phyloP scores from a whole-genome alignment of 768 basidiomycete species.

The Cyclocybe cylindracea region DNA sequence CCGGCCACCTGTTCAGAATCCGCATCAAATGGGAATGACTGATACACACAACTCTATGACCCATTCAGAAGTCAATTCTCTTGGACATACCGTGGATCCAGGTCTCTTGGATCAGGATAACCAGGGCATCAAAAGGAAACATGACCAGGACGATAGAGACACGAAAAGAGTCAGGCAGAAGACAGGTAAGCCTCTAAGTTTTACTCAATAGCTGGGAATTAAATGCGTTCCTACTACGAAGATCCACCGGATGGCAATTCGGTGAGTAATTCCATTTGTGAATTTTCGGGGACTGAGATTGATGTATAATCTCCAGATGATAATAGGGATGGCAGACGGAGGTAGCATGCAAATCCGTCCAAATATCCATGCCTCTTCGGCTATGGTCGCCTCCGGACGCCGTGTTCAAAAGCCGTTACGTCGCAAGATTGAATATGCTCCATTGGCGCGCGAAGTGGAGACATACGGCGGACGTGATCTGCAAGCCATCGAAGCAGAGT shows the following conservation, averaged over 20 bases:
- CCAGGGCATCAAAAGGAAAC: conserved; percentile 73
- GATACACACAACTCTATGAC: conserved; percentile 25
- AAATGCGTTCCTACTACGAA: neutral
- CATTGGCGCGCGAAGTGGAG: conserved; percentile 73
- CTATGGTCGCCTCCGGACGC: conserved; percentile 32
- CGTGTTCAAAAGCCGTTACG: conserved; percentile 55
- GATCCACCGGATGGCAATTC: conserved; percentile 48
- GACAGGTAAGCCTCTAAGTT: conserved; percentile 51
- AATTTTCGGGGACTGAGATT: conserved; percentile 6
- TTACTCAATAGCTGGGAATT: neutral
- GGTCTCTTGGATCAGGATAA: conserved; percentile 58
- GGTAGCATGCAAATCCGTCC: conserved; percentile 17
- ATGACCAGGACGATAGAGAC: conserved; percentile 65
- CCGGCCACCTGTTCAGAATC: conserved; percentile 25
- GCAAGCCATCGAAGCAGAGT: conserved; percentile 63
- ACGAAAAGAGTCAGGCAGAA: conserved; percentile 72
- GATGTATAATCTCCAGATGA: conserved; percentile 18
- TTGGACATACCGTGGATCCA: conserved; percentile 28
- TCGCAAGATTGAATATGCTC: conserved; percentile 88
- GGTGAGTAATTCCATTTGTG: conserved; percentile 34
- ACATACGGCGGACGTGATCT: conserved; percentile 84
- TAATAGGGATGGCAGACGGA: conserved; percentile 26
- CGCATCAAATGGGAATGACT: conserved; percentile 30
- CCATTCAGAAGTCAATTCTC: conserved; percentile 20
- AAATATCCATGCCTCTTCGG: conserved; percentile 27